Evolutionary conservation across 371 early-diverging fungal species (phyloP), one percentile per base, ranked within the genome.

Genomic region (Mucor sp.): DNA sequence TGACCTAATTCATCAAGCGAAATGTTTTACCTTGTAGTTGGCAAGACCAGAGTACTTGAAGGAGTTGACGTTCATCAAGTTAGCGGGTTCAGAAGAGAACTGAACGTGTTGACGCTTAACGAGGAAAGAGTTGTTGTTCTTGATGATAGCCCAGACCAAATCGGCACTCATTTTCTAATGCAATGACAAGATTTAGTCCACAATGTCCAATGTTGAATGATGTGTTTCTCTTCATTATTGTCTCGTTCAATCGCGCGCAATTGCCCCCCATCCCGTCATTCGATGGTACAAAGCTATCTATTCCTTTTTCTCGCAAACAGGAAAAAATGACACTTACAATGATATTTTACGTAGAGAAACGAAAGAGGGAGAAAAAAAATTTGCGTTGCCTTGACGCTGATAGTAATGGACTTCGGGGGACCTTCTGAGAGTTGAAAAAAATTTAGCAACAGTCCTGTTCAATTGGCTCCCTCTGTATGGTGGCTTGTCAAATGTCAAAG

Each of bases 41-140:
- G 92, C 93, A 75, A 94, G 60, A 67, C 92, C 92, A 76, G 94
- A 92, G 90, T 85, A 92, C 89, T 93, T 94, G 90, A 87, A 91
- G 67, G 92, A 81, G 90, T 96, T 87, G 79, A 82, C 68, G 87
- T 94, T 93, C 81, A 78, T 81, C 81, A 95, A 84, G 92, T 94
- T 95, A 71, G 89, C 87, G 70, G 89, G 86, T 83, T 96, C 95
- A 60, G 90, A 70, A 70, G 89, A 87, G 86, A 96, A 86, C 83
- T 89, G 85, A 75, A 89, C 87, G 65, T 93, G 93, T 81, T 84
- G 84, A 72, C 93, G 88, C 91, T 94, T 94, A 77, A 95, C 94
- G 69, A 96, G 83, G 89, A 91, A 96, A 77, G 90, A 87, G 86
- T 86, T 88, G 86, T 90, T 89, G 86, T 92, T 89, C 84, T 90